phyloP scores from a whole-genome alignment of 148 eudicot species.

The Chenopodium formosanum region DNA sequence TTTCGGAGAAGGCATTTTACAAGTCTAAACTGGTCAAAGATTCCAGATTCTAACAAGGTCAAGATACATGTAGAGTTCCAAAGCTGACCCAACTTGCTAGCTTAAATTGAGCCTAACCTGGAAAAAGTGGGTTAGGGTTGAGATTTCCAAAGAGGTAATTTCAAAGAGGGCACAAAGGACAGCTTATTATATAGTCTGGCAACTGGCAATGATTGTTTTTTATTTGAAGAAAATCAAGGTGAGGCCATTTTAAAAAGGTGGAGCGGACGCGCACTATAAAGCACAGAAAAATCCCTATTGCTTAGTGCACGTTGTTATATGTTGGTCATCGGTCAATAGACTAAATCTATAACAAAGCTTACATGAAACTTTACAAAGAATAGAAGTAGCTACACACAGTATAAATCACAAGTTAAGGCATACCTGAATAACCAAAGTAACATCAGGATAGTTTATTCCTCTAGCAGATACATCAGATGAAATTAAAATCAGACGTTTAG shows the following conservation, averaged over 20 bases:
- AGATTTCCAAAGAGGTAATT: too few relatives aligned
- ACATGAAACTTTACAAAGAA: background rate
- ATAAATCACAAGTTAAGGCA: constrained; percentile 7
- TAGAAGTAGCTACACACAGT: background rate
- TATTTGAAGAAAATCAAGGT: too few relatives aligned
- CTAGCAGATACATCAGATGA: constrained; percentile 91
- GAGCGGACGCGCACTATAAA: too few relatives aligned
- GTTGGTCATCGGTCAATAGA: background rate
- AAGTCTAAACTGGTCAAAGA: background rate
- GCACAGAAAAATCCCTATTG: too few relatives aligned
- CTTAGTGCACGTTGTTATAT: too few relatives aligned
- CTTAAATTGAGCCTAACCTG: too few relatives aligned
- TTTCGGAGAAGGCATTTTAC: background rate
- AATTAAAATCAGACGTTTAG: constrained; percentile 65
- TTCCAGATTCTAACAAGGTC: background rate
- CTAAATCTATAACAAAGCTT: background rate
- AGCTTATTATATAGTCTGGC: too few relatives aligned
- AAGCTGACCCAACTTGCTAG: too few relatives aligned
- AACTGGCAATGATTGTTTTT: too few relatives aligned
- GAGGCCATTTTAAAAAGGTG: too few relatives aligned
- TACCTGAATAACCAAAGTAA: constrained; percentile 93
- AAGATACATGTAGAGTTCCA: background rate
- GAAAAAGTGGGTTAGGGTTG: too few relatives aligned
- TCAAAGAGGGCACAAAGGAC: too few relatives aligned
- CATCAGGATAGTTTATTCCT: constrained; percentile 94